Base-by-base conservation (phyloP, 345 rosid genomes). In the Psidium guajava region DNA sequence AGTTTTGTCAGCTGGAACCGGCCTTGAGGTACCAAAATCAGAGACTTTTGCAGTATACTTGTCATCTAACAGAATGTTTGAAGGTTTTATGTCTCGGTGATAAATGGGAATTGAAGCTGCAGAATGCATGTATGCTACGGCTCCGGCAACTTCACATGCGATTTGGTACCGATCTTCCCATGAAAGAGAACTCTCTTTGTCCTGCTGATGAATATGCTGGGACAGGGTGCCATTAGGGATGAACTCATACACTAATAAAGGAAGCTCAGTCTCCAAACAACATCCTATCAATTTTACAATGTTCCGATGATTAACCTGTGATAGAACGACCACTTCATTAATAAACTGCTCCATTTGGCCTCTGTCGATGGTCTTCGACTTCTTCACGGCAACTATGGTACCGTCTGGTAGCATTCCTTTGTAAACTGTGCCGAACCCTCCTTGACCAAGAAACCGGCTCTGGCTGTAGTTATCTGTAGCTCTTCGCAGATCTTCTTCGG, bases 231-330 rank as follows among this genome's bases (percentile, higher is more conserved):
- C 91, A 5, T 92, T 92, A 24, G 85, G 18, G 18, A 92, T 64
- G 82, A 86, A 87, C 85, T 91, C 93, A 53, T 91, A 91, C 14
- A 91, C 93, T 54, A 93, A 52, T 51, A 91, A 54, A 4, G 92
- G 95, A 49, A 93, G 92, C 25, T 85, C 82, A 0, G 90, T 91
- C 89, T 92, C 94, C n/a, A 93, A 83, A 54, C 93, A 90, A 36
- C 93, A 91, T 15, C 93, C 92, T 52, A 91, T 73, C 44, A 92
- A 88, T 44, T 85, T 91, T n/a, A 92, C 95, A 28, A 90, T 91
- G 47, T 92, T 88, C 84, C 88, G 84, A 13, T 91, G 93, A 74
- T 92, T 90, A 82, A 92, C 90, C 83, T 90, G 90, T 3, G 91
- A 90, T 6, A 93, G 90, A 6, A 93, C 91, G 0, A 85, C 40